Evolutionary conservation across 2,329 filamentous ascomycete species (phyloP).

Genomic region (Chrysoporthe deuterocubensis): DNA sequence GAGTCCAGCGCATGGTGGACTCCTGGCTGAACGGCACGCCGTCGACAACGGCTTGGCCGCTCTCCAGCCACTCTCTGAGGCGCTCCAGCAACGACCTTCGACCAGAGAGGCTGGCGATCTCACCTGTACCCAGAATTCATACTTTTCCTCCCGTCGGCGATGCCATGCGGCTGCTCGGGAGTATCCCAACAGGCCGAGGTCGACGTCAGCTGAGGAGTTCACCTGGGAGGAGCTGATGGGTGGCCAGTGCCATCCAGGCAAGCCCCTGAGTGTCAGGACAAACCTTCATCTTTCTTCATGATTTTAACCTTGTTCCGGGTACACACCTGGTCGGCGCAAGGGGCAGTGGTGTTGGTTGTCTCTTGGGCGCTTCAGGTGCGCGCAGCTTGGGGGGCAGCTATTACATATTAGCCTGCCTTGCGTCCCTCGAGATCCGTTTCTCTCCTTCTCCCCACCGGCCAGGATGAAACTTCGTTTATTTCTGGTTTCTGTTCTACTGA

Average conservation of each 20-base stretch:
- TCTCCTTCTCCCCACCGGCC: background rate
- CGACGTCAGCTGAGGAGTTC: background rate
- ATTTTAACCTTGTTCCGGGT: background rate
- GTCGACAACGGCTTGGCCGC: background rate
- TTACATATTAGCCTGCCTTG: background rate
- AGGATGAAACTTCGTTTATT: background rate
- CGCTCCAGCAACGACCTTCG: background rate
- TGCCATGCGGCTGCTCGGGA: background rate
- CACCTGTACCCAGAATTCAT: background rate
- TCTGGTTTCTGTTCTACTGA: background rate
- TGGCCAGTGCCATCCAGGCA: conserved; percentile 6
- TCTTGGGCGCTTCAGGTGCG: background rate
- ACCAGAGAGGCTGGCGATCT: background rate
- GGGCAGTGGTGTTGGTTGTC: background rate
- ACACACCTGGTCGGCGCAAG: background rate
- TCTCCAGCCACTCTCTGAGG: too few species aligned
- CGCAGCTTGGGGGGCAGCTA: background rate
- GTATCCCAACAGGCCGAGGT: background rate
- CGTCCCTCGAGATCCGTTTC: background rate
- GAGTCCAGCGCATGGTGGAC: background rate
- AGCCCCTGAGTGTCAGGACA: background rate
- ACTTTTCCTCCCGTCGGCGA: background rate
- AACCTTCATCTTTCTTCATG: background rate
- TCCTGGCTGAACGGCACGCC: too few species aligned
- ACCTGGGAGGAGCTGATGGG: too few species aligned